Base-by-base conservation (phyloP, 331 rosid genomes). In the Pyrus hybrid region DNA sequence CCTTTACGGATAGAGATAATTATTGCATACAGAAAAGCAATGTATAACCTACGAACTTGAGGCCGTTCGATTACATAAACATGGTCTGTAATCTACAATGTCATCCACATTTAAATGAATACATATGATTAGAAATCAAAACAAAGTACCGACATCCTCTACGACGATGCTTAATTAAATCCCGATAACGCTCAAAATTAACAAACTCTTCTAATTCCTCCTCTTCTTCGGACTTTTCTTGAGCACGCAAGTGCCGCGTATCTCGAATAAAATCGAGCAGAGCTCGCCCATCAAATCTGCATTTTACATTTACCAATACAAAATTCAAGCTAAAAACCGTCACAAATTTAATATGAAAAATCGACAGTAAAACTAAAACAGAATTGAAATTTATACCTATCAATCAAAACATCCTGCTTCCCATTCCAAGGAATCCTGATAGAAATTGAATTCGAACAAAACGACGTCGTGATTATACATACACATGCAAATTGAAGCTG, bases 131-230 rank as follows among this genome's bases (percentile, higher is more conserved):
- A 30, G 47, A 87, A 83, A 85, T 79, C 51, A 85, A 91, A 68
- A 77, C 71, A 85, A 95, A 90, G 97, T 95, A 95, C 99, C 97
- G 96, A 92, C 97, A 95, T 95, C 99, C 99, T 95, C 99, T 93
- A 85, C 95, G 97, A 74, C 88, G 97, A 90, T 92, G 97, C 97
- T 92, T 95, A 90, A 95, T 80, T 89, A 95, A 95, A 92, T 95
- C 99, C 95, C 97, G 97, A 85, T 90, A 95, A 89, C 99, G 96
- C 97, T 95, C 96, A 95, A 95, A 95, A 89, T 92, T 95, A 92
- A 95, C 99, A 92, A 87, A 92, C 97, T 95, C 99, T 86, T 92
- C 97, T 90, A 95, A 81, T 82, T 95, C 99, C 87, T 95, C 97
- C 83, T 92, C 97, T 78, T 95, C 99, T 68, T 95, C 97, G 2